Evolutionary conservation across 805 yeast species (phyloP).

Genomic region (Yarrowia keelungensis): DNA sequence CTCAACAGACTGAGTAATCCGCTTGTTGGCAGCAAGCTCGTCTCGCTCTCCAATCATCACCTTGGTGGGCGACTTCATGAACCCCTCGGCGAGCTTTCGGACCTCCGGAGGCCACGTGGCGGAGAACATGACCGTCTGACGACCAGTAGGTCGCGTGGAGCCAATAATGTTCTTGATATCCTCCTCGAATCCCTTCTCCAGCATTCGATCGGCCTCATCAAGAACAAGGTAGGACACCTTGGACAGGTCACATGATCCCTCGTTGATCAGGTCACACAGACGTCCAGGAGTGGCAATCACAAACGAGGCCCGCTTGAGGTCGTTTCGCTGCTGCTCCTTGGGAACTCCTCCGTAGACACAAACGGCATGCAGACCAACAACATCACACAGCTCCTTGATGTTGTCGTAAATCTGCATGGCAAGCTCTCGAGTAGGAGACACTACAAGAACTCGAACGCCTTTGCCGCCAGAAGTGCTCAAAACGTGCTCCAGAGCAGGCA

Average conservation of each 20-base stretch:
- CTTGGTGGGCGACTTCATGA: constrained; percentile 85
- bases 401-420: constrained; percentile 94
- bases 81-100: constrained; percentile 84
- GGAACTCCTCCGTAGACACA: constrained; percentile 98
- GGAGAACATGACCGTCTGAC: constrained; percentile 98
- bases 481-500: constrained; percentile 88
- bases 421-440: constrained; percentile 97
- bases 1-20: constrained; percentile 92
- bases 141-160: constrained; percentile 56
- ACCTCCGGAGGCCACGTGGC: constrained; percentile 99
- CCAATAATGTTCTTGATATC: constrained; percentile 87
- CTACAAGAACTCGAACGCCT: constrained; percentile 77
- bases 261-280: constrained; percentile 85
- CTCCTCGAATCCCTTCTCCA: constrained; percentile 97
- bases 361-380: constrained; percentile 69
- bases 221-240: constrained; percentile 79
- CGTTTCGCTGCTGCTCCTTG: constrained; percentile 85
- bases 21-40: constrained; percentile 91
- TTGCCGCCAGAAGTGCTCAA: constrained; percentile 49
- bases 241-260: constrained; percentile 76
- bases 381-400: constrained; percentile 66
- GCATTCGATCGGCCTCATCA: constrained; percentile 99
- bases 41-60: constrained; percentile 94
- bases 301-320: constrained; percentile 64
- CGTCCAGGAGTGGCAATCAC: constrained; percentile 99